phyloP scores from a whole-genome alignment of 768 basidiomycete genomes.

The Neoboletus magnificus region DNA sequence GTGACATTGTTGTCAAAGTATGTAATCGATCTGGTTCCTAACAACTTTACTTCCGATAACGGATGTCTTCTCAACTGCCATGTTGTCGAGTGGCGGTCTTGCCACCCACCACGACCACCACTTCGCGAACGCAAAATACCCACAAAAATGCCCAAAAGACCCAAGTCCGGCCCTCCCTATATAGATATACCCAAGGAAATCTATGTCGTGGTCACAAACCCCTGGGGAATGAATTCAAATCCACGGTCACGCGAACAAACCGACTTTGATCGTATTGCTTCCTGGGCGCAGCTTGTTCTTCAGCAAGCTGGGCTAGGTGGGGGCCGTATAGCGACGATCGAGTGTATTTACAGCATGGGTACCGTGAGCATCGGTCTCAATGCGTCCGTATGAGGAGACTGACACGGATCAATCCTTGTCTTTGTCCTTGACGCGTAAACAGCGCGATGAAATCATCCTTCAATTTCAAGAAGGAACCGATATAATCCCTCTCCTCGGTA shows the following conservation, averaged over 20 bases:
- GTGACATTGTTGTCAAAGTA: conserved; percentile 3
- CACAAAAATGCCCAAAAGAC: conserved; percentile 16
- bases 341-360: conserved; percentile 28
- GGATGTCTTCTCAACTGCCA: background rate
- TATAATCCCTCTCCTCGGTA: conserved; percentile 27
- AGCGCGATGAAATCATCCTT: conserved; percentile 31
- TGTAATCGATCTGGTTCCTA: conserved; percentile 18
- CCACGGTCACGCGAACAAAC: conserved; percentile 3
- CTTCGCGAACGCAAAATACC: background rate
- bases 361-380: conserved; percentile 24
- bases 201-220: conserved; percentile 24
- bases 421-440: background rate
- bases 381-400: background rate
- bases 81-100: background rate
- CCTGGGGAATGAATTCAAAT: conserved; percentile 20
- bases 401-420: background rate
- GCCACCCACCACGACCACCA: background rate
- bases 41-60: conserved; percentile 1
- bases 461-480: conserved; percentile 24
- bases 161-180: conserved; percentile 29
- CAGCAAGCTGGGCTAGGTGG: conserved; percentile 16
- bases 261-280: conserved; percentile 24
- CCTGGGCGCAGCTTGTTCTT: conserved; percentile 26
- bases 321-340: conserved; percentile 10
- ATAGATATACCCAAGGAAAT: conserved; percentile 16